Percentiles rank a stretch among this genome's conserved stretches.
Conservation (phyloP, 2,329 filamentous ascomycete genomes). For the Microcyclospora pomicola region DNA sequence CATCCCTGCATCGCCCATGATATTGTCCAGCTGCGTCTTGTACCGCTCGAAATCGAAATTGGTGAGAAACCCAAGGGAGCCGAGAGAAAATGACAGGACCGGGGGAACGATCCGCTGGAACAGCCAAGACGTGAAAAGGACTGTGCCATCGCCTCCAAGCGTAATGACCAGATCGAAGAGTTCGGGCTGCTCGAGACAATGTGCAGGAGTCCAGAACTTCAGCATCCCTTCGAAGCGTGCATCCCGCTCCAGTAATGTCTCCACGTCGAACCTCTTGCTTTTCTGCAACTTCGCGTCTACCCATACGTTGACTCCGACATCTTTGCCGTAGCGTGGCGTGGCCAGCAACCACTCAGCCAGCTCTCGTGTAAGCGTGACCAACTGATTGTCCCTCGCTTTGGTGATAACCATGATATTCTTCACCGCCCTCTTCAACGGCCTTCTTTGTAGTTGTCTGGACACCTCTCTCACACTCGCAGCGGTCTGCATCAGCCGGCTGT, state of each 20-base stretch:
- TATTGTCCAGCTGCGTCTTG: conserved; percentile 68
- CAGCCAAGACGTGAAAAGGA: conserved; percentile 81
- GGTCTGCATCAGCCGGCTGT: conserved; percentile 87
- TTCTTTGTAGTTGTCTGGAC: conserved; percentile 82
- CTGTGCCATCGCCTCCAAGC: conserved; percentile 74
- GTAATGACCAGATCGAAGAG: conserved; percentile 91
- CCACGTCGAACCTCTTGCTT: conserved; percentile 75
- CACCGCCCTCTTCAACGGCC: conserved; percentile 83
- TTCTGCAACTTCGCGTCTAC: conserved; percentile 89
- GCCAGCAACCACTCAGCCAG: conserved; percentile 75
- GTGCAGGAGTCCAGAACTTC: conserved; percentile 88
- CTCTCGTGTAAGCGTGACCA: conserved; percentile 80
- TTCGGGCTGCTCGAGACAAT: conserved; percentile 88
- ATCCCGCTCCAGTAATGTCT: conserved; percentile 58
- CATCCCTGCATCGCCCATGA: conserved; percentile 94
- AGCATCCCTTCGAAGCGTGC: conserved; percentile 70
- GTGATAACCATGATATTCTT: conserved; percentile 97
- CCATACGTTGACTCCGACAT: conserved; percentile 89
- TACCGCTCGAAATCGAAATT: conserved; percentile 81
- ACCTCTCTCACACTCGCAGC: conserved; percentile 91
- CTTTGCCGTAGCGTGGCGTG: conserved; percentile 77
- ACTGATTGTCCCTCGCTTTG: conserved; percentile 86
- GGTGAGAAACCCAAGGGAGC: conserved; percentile 76
- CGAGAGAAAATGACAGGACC: conserved; percentile 70
- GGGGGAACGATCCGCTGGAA: conserved; percentile 81